phyloP scores from a whole-genome alignment of 768 basidiomycete genomes.

The Tulasnella sp. region DNA sequence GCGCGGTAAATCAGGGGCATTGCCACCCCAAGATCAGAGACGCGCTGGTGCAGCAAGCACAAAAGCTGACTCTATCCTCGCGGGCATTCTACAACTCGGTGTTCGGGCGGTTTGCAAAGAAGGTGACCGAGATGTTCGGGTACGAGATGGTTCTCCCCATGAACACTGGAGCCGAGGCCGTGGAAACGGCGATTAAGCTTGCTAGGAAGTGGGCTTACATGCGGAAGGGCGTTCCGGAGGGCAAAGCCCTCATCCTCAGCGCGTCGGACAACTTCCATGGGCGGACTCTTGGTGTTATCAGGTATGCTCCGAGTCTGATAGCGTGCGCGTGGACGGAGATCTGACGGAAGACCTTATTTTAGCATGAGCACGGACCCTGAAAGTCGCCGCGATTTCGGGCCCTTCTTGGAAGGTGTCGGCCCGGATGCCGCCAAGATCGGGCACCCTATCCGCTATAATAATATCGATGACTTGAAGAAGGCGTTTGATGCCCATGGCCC shows the following conservation, averaged over 20 bases:
- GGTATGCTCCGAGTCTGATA: conserved; percentile 40
- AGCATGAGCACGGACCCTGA: conserved; percentile 97
- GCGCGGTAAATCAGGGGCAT: conserved; percentile 91
- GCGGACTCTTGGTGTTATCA: conserved; percentile 82
- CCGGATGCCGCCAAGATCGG: conserved; percentile 52
- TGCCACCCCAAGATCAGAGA: conserved; percentile 86
- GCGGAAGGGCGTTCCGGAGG: conserved; percentile 75
- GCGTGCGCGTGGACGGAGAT: neutral
- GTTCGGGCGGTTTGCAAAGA: conserved; percentile 85
- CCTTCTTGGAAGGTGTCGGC: conserved; percentile 81
- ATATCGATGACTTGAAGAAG: conserved; percentile 72
- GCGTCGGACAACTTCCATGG: conserved; percentile 95
- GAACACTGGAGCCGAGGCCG: conserved; percentile 99
- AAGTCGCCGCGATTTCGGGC: conserved; percentile 81
- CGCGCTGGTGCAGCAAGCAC: conserved; percentile 77
- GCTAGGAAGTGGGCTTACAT: conserved; percentile 96
- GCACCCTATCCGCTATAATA: conserved; percentile 74
- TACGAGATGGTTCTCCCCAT: conserved; percentile 97
- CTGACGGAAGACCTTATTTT: conserved; percentile 27
- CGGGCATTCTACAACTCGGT: conserved; percentile 93
- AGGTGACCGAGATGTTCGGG: conserved; percentile 76
- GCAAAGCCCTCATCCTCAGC: conserved; percentile 79
- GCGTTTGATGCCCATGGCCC: conserved; percentile 78
- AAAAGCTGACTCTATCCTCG: conserved; percentile 87
- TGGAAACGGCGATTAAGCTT: conserved; percentile 94